Evolutionary conservation across 2,329 filamentous ascomycete species (phyloP).

Genomic region (Westerdykella ornata): DNA sequence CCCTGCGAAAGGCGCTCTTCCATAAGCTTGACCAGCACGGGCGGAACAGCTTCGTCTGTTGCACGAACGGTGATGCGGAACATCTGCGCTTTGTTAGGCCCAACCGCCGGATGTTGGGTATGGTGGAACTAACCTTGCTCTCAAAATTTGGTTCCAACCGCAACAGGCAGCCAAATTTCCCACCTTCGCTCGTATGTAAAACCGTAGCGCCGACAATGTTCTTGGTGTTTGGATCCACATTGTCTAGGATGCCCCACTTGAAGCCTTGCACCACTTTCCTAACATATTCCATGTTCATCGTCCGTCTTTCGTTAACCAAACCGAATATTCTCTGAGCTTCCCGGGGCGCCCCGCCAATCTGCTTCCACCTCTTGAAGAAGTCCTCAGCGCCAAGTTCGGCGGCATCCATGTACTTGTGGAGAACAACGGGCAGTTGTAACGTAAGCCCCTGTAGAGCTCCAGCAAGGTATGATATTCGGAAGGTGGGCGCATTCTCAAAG

Average conservation of each 20-base stretch:
- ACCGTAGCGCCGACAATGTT: slow-evolving; percentile 92
- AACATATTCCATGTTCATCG: slow-evolving; percentile 66
- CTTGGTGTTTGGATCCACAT: slow-evolving; percentile 85
- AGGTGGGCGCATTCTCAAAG: slow-evolving; percentile 79
- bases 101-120: neutral
- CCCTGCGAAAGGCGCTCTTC: slow-evolving; percentile 67
- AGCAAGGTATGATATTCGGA: slow-evolving; percentile 88
- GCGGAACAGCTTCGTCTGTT: slow-evolving; percentile 83
- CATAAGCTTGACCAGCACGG: slow-evolving; percentile 76
- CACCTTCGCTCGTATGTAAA: slow-evolving; percentile 70
- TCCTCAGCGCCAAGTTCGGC: slow-evolving; percentile 82
- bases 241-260: slow-evolving; percentile 76
- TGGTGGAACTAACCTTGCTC: slow-evolving; percentile 63
- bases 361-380: slow-evolving; percentile 99
- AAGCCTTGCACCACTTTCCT: slow-evolving; percentile 72
- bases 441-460: slow-evolving; percentile 90
- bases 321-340: slow-evolving; percentile 87
- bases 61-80: slow-evolving; percentile 88
- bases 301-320: slow-evolving; percentile 52
- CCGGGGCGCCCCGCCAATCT: slow-evolving; percentile 81
- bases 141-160: slow-evolving; percentile 90
- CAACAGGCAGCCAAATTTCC: slow-evolving; percentile 91
- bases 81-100: slow-evolving; percentile 58
- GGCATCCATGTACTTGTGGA: slow-evolving; percentile 96
- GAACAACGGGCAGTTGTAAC: slow-evolving; percentile 75